Base-by-base conservation (phyloP, 495 filamentous ascomycete species). In the Penicillium coffeae region DNA sequence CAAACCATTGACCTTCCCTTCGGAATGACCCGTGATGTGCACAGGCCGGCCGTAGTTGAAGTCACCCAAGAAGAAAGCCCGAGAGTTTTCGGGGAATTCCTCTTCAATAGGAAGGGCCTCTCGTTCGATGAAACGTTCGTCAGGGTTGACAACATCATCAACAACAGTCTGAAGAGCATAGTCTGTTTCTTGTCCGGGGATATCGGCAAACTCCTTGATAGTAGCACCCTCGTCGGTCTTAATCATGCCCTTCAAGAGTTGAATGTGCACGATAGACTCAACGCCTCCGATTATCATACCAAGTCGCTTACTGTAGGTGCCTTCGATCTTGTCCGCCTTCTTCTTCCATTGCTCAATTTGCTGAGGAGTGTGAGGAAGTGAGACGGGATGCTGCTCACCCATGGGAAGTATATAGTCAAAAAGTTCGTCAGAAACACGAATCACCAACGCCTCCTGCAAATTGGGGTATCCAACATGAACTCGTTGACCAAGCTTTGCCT, bases 381-480 rank as follows among this genome's bases (percentile, higher is more conserved):
- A 69, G 9, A 88, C 69, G 15, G 81, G 72, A 46, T 85, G 83
- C 14, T 73, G 55, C 27, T 81, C 80, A 45, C 80, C 78, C 15
- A 76, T 69, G 13, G 87, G 78, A 41, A 88, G 70, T n/a, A 79
- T 67, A 62, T 97, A 99, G 56, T 89, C 83, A 61, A 96, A 97
- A 10, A 97, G 73, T 64, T 97, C 92, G 60, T 99, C 94, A 1
- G 90, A 95, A 3, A 99, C 87, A 27, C 82, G 80, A 42, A 86
- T 75, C 18, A 97, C 86, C 61, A 89, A 90, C 38, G 87, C 94
- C 73, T 99, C 94, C 57, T 94, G 88, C 52, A 99, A 66, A 68
- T 95, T 97, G 6, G 94, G 94, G 64, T 94, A 99, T 44, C 94
- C 94, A 50, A 97, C 88, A 64, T 90, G 87, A 43, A 94, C 89